Evolutionary conservation across 371 early-diverging fungal genomes (phyloP).

Genomic region (Mucor velutinosus): DNA sequence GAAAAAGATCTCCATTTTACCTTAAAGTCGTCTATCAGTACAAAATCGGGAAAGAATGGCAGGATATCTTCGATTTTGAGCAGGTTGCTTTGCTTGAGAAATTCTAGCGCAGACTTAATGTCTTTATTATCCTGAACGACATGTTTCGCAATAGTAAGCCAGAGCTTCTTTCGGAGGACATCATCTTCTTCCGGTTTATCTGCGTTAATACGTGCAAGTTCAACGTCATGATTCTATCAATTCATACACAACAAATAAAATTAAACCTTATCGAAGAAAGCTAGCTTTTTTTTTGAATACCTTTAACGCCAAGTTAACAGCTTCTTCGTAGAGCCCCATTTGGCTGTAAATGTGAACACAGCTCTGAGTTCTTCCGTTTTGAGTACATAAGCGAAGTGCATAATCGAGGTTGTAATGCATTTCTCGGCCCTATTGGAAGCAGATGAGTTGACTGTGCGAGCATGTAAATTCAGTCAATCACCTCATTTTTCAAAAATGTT

Average conservation of each 20-base stretch:
- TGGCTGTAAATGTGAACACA: constrained; percentile 84
- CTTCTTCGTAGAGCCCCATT: constrained; percentile 85
- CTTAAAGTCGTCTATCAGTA: constrained; percentile 93
- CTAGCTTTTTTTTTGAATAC: constrained; percentile 32
- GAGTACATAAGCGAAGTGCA: constrained; percentile 83
- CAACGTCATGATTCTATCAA: constrained; percentile 79
- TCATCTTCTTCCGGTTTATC: constrained; percentile 84
- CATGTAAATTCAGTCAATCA: constrained; percentile 77
- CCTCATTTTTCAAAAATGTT: constrained; percentile 72
- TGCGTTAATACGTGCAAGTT: constrained; percentile 88
- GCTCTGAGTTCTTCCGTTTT: constrained; percentile 73
- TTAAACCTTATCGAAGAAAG: constrained; percentile 65
- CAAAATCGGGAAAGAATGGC: constrained; percentile 95
- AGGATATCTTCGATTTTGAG: constrained; percentile 94
- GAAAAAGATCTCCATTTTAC: neutral
- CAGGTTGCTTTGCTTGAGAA: constrained; percentile 79
- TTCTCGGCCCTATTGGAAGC: constrained; percentile 53
- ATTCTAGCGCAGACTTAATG: constrained; percentile 83
- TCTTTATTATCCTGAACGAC: constrained; percentile 83
- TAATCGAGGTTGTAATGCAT: constrained; percentile 86
- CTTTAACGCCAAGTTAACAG: constrained; percentile 82
- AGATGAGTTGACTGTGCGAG: constrained; percentile 41
- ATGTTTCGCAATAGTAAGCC: constrained; percentile 91
- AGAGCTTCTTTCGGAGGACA: constrained; percentile 81
- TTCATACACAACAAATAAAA: constrained; percentile 76